These are phyloP conservation scores for Cordyceps fumosorosea DNA, from an alignment of 2,329 filamentous ascomycete genomes.

Conservation along the genomic window DNA sequence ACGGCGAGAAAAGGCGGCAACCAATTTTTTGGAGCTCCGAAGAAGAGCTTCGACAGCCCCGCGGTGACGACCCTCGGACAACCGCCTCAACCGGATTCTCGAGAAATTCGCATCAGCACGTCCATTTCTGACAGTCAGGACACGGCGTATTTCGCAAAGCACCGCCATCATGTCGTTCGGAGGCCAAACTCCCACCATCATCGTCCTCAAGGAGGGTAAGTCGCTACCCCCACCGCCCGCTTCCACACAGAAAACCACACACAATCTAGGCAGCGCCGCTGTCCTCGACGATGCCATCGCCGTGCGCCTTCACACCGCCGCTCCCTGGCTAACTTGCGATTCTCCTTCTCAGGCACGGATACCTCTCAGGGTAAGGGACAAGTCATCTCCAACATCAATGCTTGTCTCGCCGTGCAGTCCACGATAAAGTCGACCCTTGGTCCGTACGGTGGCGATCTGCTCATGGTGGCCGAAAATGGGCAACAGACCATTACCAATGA, in stretches of 20 bases:
- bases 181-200: slow-evolving; percentile 94
- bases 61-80: slow-evolving; percentile 19
- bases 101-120: slow-evolving; percentile 14
- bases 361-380: slow-evolving; percentile 95
- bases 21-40: slow-evolving; percentile 44
- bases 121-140: slow-evolving; percentile 4
- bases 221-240: slow-evolving; percentile 34
- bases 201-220: slow-evolving; percentile 94
- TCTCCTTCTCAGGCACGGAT: slow-evolving; percentile 68
- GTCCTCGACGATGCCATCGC: not conserved
- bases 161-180: slow-evolving; percentile 76
- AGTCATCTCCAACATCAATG: slow-evolving; percentile 97
- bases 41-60: slow-evolving; percentile 27
- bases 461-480: slow-evolving; percentile 94
- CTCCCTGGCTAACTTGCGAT: slow-evolving; percentile 16
- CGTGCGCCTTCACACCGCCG: not conserved
- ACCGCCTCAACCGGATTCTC: slow-evolving; percentile 15
- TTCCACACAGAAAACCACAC: slow-evolving; percentile 12
- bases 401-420: slow-evolving; percentile 88
- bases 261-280: slow-evolving; percentile 1
- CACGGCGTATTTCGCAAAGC: slow-evolving; percentile 5
- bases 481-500: slow-evolving; percentile 98
- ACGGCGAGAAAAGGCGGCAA: slow-evolving; percentile 35
- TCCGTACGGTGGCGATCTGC: slow-evolving; percentile 91
- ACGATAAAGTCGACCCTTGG: slow-evolving; percentile 95